Conservation (phyloP, 2,329 filamentous ascomycete genomes). For the Hypoxylon sp. region DNA sequence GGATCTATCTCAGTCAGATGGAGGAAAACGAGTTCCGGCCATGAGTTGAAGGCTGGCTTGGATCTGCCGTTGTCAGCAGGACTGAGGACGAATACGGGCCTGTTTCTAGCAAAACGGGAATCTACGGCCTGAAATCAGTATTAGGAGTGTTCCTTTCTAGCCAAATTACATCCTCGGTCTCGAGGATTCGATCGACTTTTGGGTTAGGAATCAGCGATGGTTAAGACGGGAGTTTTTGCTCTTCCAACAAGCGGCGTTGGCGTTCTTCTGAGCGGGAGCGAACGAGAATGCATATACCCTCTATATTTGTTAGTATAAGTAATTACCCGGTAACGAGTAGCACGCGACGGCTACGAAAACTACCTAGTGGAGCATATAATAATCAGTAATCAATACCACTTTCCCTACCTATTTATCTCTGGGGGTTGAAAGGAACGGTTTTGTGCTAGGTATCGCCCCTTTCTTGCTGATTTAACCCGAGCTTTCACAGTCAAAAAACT, state of each 20-base stretch:
- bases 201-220: neutral
- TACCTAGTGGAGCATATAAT: neutral
- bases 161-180: neutral
- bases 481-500: too few species aligned
- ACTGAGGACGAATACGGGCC: neutral
- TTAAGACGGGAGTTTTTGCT: neutral
- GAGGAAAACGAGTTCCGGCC: neutral
- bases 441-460: too few species aligned
- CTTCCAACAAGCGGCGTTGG: neutral
- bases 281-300: constrained; percentile 13
- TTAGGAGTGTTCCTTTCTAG: neutral
- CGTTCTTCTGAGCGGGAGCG: constrained; percentile 9
- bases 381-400: constrained; percentile 6
- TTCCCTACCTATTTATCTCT: neutral
- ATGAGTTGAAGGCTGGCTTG: neutral
- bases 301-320: neutral
- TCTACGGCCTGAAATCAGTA: neutral
- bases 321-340: neutral
- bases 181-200: neutral
- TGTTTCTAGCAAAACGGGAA: neutral
- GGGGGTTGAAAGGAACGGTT: too few species aligned
- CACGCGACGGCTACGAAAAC: neutral
- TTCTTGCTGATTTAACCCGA: too few species aligned
- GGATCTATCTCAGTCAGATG: neutral
- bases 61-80: neutral